Base-by-base conservation (phyloP, 2,329 filamentous ascomycete genomes). In the Pseudogymnoascus sp. region DNA sequence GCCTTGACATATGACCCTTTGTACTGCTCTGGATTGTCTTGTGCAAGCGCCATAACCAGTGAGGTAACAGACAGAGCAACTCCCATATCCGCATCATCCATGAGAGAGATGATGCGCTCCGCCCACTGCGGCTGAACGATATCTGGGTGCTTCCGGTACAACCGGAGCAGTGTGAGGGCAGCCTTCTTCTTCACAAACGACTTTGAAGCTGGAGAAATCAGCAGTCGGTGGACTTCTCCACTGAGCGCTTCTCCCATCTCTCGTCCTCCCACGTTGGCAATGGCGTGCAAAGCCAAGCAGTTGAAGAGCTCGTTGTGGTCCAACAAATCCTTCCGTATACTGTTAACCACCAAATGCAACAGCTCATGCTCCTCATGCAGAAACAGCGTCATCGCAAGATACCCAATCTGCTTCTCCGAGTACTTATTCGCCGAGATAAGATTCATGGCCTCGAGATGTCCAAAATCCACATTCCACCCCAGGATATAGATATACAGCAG, bases 171-270 rank as follows among this genome's bases (percentile, higher is more conserved):
- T 0, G 95, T 99, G 61, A 99, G 80, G 5, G 95, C 95, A 1
- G 95, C 93, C 82, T 99, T 99, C 79, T 99, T 99, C 83, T 99
- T 99, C 65, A 99, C 95, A 70, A 99, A 99, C 0, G 95, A 88
- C 77, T 97, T 99, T 0, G 93, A 97, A 7, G 88, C 88, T 90
- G 95, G 95, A 65, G 93, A 96, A 68, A 99, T 97, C 65, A 99
- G 78, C 59, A 99, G 82, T 69, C 93, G 84, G 75, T 99, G 95
- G 34, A 99, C 95, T 76, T 99, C 96, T 43, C 83, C 83, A 74
- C 91, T 95, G 63, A 99, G 77, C 6, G 95, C 92, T 76, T 99
- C 95, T 68, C 93, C 95, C 90, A 99, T 96, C 76, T 99, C 96
- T 72, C 91, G 88, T 56, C 95, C 88, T 72, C 96, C 95, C 16